These are phyloP conservation scores for Saccharum officinarum DNA, from an alignment of 176 grass and related monocot genomes.

Conservation along the genomic window DNA sequence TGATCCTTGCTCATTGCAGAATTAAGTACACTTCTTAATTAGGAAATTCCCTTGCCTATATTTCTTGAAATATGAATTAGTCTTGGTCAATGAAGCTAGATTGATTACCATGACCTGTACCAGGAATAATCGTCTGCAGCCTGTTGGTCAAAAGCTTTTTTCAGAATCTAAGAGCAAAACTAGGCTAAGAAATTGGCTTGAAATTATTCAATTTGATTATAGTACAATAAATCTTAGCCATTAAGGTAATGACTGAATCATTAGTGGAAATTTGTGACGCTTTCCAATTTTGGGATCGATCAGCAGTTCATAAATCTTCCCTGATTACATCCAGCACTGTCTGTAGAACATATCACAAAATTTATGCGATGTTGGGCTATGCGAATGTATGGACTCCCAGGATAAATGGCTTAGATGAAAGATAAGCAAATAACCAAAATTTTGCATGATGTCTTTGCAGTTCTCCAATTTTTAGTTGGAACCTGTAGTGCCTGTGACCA, in stretches of 20 bases:
- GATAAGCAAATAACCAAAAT: background rate
- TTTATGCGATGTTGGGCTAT: background rate
- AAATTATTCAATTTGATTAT: background rate
- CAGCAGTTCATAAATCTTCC: background rate
- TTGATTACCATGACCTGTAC: background rate
- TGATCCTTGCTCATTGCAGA: background rate
- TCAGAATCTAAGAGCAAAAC: background rate
- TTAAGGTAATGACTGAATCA: background rate
- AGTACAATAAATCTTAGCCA: background rate
- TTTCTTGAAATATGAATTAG: background rate
- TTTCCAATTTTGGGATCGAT: background rate
- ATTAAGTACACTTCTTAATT: background rate
- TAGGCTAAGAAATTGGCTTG: background rate
- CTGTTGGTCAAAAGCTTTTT: background rate
- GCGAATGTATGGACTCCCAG: background rate
- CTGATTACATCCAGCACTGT: constrained; percentile 3
- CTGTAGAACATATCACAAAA: background rate
- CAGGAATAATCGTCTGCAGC: background rate
- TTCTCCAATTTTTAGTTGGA: background rate
- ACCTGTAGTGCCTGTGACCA: background rate
- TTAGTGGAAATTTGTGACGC: background rate
- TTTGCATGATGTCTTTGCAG: background rate
- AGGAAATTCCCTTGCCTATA: background rate
- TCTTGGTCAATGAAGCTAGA: constrained; percentile 16
- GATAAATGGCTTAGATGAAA: background rate